Percentiles rank a stretch among this genome's conserved stretches.
Evolutionary conservation across 345 rosid genomes (phyloP).

Genomic region (Syzygium aromaticum): DNA sequence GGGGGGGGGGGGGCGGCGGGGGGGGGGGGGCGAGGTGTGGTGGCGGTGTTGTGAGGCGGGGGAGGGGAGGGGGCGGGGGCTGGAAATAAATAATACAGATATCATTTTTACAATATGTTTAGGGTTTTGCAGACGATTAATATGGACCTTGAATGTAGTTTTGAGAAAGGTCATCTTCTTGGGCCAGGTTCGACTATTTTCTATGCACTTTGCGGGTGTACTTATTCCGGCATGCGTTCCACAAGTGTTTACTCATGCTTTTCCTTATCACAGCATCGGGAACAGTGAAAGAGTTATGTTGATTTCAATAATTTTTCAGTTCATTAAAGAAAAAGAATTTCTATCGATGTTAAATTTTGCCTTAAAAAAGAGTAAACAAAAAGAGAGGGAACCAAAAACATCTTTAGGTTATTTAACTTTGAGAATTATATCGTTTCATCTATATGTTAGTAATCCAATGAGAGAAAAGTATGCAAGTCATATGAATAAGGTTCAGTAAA

Average conservation of each 20-base stretch:
- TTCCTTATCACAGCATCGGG: background rate
- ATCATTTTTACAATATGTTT: background rate
- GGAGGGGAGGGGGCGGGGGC: rapidly evolving
- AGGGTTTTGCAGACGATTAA: background rate
- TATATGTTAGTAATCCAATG: background rate
- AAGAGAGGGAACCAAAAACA: background rate
- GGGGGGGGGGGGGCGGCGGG: no score
- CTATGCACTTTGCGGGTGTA: background rate
- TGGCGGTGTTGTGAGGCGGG: no score
- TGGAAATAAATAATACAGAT: background rate
- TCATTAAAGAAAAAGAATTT: background rate
- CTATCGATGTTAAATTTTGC: background rate
- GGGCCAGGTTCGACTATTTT: background rate
- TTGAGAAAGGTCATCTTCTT: background rate
- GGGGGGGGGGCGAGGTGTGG: no score
- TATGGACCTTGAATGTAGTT: background rate
- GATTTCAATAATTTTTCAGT: background rate
- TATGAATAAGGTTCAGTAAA: background rate
- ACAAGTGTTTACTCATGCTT: no score
- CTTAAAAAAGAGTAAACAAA: background rate
- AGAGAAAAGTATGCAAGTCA: background rate
- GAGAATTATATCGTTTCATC: background rate
- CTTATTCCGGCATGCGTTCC: background rate
- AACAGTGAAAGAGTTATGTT: background rate
- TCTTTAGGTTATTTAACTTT: background rate